Percentiles rank a stretch among this genome's conserved stretches.
Evolutionary conservation across 2,329 filamentous ascomycete species (phyloP).

Genomic region (Beauveria asiatica): DNA sequence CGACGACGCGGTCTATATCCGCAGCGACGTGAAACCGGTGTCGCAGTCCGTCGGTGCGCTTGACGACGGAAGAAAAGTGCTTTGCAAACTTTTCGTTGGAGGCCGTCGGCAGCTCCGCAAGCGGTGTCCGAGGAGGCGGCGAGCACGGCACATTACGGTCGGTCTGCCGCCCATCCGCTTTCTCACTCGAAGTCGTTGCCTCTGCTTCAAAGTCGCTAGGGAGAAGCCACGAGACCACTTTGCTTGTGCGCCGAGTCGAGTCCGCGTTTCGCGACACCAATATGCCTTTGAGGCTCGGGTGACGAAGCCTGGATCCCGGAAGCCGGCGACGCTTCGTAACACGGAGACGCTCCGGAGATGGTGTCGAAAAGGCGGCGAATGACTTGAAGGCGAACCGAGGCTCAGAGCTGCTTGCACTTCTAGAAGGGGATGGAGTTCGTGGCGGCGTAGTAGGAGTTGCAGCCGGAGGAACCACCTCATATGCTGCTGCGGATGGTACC

Average conservation of each 20-base stretch:
- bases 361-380: slow-evolving; percentile 44
- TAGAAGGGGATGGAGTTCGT: not conserved
- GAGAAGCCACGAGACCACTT: slow-evolving; percentile 30
- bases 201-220: slow-evolving; percentile 19
- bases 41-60: slow-evolving; percentile 22
- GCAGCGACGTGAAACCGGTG: slow-evolving; percentile 20
- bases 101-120: slow-evolving; percentile 26
- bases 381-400: slow-evolving; percentile 41
- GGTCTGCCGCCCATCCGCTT: not conserved
- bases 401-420: slow-evolving; percentile 33
- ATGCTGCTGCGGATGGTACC: not conserved
- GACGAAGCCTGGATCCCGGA: slow-evolving; percentile 17
- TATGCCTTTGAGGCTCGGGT: slow-evolving; percentile 27
- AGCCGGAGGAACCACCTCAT: not conserved
- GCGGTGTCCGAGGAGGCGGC: slow-evolving; percentile 33
- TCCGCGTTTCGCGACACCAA: slow-evolving; percentile 29
- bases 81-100: slow-evolving; percentile 32
- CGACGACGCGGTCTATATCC: slow-evolving; percentile 19
- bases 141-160: slow-evolving; percentile 23
- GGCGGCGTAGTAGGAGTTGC: not conserved
- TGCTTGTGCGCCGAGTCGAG: slow-evolving; percentile 16
- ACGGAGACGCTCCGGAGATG: slow-evolving; percentile 33
- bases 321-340: slow-evolving; percentile 13
- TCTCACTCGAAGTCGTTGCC: not conserved
- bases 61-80: slow-evolving; percentile 40